Evolutionary conservation across 176 grass and related monocot species (phyloP).

Genomic region (Triticum urartu): DNA sequence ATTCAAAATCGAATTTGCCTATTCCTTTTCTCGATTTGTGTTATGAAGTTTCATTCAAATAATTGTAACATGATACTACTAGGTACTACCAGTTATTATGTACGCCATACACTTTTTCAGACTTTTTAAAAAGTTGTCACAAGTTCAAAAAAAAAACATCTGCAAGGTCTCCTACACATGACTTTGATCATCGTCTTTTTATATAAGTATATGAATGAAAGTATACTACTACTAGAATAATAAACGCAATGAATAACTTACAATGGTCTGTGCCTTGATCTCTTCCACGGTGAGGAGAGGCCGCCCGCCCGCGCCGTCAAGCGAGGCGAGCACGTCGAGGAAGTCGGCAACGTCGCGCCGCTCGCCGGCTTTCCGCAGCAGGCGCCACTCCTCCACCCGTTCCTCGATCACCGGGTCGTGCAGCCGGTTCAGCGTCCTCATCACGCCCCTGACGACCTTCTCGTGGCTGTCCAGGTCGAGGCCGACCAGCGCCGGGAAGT

Average conservation of each 20-base stretch:
- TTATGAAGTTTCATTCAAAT: no score
- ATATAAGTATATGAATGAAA: no score
- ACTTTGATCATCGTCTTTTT: no score
- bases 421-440: slow-evolving; percentile 22
- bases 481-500: slow-evolving; percentile 39
- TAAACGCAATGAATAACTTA: slow-evolving; percentile 3
- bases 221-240: no score
- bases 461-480: slow-evolving; percentile 53
- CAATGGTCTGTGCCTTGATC: slow-evolving; percentile 43
- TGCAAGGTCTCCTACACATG: no score
- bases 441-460: slow-evolving; percentile 22
- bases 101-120: no score
- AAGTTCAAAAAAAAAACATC: no score
- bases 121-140: no score
- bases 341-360: slow-evolving; percentile 26
- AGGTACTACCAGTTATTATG: no score
- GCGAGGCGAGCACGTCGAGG: slow-evolving; percentile 40
- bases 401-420: slow-evolving; percentile 33
- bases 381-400: slow-evolving; percentile 39
- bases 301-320: neutral
- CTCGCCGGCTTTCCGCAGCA: slow-evolving; percentile 12
- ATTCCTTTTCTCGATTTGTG: no score
- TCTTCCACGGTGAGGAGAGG: slow-evolving; percentile 35
- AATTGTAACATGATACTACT: no score
- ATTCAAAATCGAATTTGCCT: no score